A percentile compares a stretch with the other conserved stretches of the same genome.
phyloP scores from a whole-genome alignment of 768 basidiomycete genomes.

The Agaricus subrufescens region DNA sequence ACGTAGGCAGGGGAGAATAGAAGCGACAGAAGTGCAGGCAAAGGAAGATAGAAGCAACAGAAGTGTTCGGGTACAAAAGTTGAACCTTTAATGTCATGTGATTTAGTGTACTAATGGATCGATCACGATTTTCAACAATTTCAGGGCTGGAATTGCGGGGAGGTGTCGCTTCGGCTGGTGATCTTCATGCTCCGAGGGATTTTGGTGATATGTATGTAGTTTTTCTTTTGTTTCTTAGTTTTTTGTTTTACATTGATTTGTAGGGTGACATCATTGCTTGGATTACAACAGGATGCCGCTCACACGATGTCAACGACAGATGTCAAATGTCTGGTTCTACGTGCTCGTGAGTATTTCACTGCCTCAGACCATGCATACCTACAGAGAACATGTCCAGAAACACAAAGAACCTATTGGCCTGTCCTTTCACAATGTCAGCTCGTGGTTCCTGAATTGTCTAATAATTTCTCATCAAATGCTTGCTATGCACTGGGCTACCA shows the following conservation, averaged over 20 bases:
- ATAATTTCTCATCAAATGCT: not conserved
- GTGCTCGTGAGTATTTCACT: conserved; percentile 57
- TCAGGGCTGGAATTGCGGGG: no score
- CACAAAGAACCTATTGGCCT: conserved; percentile 76
- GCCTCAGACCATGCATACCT: not conserved
- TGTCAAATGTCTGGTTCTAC: conserved; percentile 63
- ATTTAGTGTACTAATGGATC: no score
- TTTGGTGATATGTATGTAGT: conserved; percentile 66
- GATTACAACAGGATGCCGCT: conserved; percentile 62
- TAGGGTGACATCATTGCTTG: conserved; percentile 66
- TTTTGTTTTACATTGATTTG: not conserved
- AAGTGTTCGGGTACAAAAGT: no score
- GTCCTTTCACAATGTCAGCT: conserved; percentile 72
- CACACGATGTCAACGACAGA: conserved; percentile 56
- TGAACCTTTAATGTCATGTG: no score
- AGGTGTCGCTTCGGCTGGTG: conserved; percentile 54
- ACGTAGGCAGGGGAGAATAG: no score
- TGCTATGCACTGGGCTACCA: no score
- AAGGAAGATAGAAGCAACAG: no score
- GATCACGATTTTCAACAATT: no score
- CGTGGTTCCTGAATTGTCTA: conserved; percentile 39
- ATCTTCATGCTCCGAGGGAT: conserved; percentile 69
- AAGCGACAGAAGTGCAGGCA: no score
- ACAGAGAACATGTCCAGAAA: conserved; percentile 43
- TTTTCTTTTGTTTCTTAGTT: not conserved